phyloP scores from a whole-genome alignment of 306 rosid species.

The Elaeagnus macrophylla region DNA sequence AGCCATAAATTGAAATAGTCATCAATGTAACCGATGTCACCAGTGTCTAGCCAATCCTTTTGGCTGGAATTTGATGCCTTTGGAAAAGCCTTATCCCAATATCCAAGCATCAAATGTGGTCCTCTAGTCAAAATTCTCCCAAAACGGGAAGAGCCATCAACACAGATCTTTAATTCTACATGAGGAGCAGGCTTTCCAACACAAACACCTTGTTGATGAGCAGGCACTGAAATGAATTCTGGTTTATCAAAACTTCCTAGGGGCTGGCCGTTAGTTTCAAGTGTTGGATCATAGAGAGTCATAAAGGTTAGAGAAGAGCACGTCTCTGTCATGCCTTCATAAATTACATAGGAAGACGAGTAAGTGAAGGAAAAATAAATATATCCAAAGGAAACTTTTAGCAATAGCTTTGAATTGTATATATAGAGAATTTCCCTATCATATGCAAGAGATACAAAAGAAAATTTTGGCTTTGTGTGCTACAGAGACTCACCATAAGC shows the following conservation, averaged over 20 bases:
- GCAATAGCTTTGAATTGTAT: no score
- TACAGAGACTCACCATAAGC: conserved; percentile 66
- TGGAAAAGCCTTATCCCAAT: conserved; percentile 52
- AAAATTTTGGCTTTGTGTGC: no score
- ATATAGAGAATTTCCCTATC: no score
- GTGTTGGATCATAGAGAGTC: conserved; percentile 44
- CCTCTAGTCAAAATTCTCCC: conserved; percentile 94
- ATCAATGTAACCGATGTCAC: conserved; percentile 76
- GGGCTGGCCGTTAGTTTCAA: conserved; percentile 18
- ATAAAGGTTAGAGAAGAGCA: conserved; percentile 78
- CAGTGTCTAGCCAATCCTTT: conserved; percentile 78
- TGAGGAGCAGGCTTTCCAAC: conserved; percentile 96
- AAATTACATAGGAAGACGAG: conserved; percentile 17
- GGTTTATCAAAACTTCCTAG: conserved; percentile 12
- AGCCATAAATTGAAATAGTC: conserved; percentile 64
- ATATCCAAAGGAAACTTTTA: no score
- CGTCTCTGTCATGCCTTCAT: conserved; percentile 79
- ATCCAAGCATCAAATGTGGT: conserved; percentile 74
- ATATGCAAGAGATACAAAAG: no score
- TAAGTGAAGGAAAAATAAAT: conserved; percentile 1
- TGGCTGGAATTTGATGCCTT: conserved; percentile 21
- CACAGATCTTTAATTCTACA: conserved; percentile 54
- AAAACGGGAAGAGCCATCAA: conserved; percentile 28
- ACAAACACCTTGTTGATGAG: conserved; percentile 58
- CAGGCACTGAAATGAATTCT: conserved; percentile 23